Base-by-base conservation (phyloP, 1,284 basidiomycete genomes). In the Cutaneotrichosporon daszewskae region DNA sequence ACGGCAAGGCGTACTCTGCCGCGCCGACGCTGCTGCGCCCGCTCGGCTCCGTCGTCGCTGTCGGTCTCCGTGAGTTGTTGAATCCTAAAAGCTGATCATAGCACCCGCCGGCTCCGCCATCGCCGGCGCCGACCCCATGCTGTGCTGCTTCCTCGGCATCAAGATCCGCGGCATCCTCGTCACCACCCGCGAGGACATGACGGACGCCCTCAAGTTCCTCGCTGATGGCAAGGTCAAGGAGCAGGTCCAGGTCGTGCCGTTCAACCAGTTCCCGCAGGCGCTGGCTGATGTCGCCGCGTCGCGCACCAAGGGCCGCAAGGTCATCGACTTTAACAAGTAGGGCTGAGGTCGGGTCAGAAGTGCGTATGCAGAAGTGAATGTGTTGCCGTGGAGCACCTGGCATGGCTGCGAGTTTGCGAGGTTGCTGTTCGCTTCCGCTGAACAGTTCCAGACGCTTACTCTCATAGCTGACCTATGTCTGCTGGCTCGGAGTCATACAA, bases 141-240 rank as follows among this genome's bases (percentile, higher is more conserved):
- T 56, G 20, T 59, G 59, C 58, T 64, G 64, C 49, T 71, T 72
- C 45, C 50, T 52, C 43, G 58, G 75, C 55, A 62, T 73, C 47
- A 56, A 62, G 27, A 71, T 68, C 29, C 59, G 70, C 34, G 54
- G 55, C 32, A 57, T 64, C 51, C 64, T 66, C 25, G 58, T 74
- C 47, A 49, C 49, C 26, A 47, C 46, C 14, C 50, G 50, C 37
- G 28, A 18, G 16, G 50, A 52, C 50, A 52, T 52, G 50, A 22
- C 17, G 14, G 46, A 48, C 23, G 50, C 50, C 3, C 43, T 52
- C 43, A 19, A 32, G 24, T 47, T 31, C 41, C 45, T 51, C 27
- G 23, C 32, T 24, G 32, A 25, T 12, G 50, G 50, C 33, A 40
- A 45, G 43, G 50, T 52, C 40, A 48, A 52, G 50, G 50, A 52